Percentiles rank a stretch among this genome's conserved stretches.
Conservation (phyloP, 371 early-diverging fungal genomes). For the Sanchytrium tribonematis region DNA sequence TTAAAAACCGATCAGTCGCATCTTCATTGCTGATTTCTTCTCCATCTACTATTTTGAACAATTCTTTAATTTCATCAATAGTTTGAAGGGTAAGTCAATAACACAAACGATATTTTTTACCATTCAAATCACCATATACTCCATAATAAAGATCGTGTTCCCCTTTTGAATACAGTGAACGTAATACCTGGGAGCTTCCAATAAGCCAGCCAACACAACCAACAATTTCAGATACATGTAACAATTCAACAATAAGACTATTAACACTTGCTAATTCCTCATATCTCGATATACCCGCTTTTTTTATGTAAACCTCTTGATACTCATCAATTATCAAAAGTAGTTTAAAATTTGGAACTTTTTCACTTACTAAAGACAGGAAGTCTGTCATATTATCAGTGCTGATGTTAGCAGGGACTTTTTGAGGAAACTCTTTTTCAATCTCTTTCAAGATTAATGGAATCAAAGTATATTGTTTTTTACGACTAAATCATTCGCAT, state of each 20-base stretch:
- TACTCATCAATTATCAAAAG: neutral
- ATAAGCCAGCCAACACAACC: neutral
- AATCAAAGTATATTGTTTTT: neutral
- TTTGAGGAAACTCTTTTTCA: neutral
- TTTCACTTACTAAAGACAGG: neutral
- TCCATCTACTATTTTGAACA: neutral
- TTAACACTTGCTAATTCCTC: neutral
- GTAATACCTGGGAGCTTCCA: neutral
- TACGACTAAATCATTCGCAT: neutral
- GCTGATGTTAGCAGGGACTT: neutral
- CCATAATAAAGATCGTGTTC: neutral
- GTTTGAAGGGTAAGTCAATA: neutral
- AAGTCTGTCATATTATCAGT: neutral
- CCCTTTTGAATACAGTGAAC: neutral
- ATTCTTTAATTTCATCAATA: neutral
- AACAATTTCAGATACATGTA: neutral
- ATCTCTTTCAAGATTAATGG: neutral
- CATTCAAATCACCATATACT: neutral
- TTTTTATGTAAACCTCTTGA: constrained; percentile 1
- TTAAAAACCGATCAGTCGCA: neutral
- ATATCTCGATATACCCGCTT: neutral
- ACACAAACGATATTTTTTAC: neutral
- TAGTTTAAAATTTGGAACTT: neutral
- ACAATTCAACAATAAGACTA: neutral
- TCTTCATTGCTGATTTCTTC: neutral